Base-by-base conservation (phyloP, 108 stramenopile species). In the Discostella stelligeroides region DNA sequence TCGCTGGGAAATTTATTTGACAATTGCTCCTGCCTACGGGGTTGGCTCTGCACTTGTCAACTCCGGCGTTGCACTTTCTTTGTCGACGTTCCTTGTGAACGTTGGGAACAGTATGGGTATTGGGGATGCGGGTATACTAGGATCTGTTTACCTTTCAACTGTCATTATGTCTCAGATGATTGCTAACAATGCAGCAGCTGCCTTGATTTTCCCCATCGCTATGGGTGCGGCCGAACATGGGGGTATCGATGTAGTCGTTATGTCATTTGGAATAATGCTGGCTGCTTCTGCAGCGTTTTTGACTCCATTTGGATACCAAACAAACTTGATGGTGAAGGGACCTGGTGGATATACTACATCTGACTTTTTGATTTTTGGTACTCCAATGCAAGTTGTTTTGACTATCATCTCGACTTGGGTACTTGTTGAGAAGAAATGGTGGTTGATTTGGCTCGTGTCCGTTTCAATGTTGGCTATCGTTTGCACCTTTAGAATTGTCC, bases 111-210 rank as follows among this genome's bases (percentile, higher is more conserved):
- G 6, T 0, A 29, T 54, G 24, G 27, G 8, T 10, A 25, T 29
- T 14, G 48, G 48, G 18, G 53, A 49, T 21, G 84, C 90, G 60
- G 93, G 93, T 4, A 60, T 91, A 37, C 84, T 82, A 24, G 93
- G 84, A 37, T 81, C 90, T 27, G 87, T 95, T 10, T 92, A 95
- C 51, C 65, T 95, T 66, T 90, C 89, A 20, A 92, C 90, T 11
- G 85, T 90, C 63, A 40, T 95, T 49, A 91, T 95, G 41, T 86
- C 82, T 56, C 87, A 86, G 45, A 68, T 92, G 9, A 86, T 95
- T 6, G 91, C 93, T 1, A 95, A 95, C 80, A 92, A 92, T 65
- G 93, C 93, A 40, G 93, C 93, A n/a, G 93, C 93, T 13, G 89
- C 93, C 12, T 17, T 49, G 17, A 49, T 49, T 21, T 49, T 49